phyloP scores from a whole-genome alignment of 2,329 filamentous ascomycete species.

The Colletotrichum lupini region DNA sequence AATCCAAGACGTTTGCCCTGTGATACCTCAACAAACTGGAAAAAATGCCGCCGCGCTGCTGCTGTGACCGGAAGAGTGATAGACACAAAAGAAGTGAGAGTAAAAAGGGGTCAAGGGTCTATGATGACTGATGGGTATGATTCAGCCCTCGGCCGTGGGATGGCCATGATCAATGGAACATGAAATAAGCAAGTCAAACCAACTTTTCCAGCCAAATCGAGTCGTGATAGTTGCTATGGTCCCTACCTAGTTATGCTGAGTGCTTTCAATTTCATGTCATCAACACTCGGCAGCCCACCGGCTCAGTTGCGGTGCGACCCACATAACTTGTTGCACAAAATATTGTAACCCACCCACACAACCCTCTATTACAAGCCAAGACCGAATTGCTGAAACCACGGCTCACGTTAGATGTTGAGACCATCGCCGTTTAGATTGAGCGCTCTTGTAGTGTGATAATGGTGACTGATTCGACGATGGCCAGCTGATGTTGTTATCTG shows the following conservation, averaged over 20 bases:
- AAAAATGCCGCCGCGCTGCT: slow-evolving; percentile 7
- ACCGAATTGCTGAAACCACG: neutral
- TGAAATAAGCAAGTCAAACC: slow-evolving; percentile 31
- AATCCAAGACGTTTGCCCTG: slow-evolving; percentile 33
- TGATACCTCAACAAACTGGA: slow-evolving; percentile 31
- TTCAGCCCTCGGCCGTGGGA: slow-evolving; percentile 31
- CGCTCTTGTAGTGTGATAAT: neutral
- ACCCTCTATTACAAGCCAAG: neutral
- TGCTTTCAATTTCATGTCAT: neutral
- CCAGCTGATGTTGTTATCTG: neutral
- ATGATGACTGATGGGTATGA: slow-evolving; percentile 32
- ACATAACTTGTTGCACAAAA: neutral
- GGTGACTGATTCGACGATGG: no score
- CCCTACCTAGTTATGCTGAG: no score
- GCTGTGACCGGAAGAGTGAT: slow-evolving; percentile 30
- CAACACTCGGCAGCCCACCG: no score
- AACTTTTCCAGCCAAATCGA: slow-evolving; percentile 1
- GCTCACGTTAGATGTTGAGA: neutral
- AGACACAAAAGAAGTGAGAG: neutral
- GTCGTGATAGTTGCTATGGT: neutral
- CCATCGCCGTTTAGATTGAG: neutral
- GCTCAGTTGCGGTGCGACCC: neutral
- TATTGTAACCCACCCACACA: neutral
- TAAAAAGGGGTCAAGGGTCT: slow-evolving; percentile 20
- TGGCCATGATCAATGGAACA: slow-evolving; percentile 36